Evolutionary conservation across 176 grass and related monocot species (phyloP), one percentile per base, ranked within the genome.

Genomic region (Alopecurus myosuroides): DNA sequence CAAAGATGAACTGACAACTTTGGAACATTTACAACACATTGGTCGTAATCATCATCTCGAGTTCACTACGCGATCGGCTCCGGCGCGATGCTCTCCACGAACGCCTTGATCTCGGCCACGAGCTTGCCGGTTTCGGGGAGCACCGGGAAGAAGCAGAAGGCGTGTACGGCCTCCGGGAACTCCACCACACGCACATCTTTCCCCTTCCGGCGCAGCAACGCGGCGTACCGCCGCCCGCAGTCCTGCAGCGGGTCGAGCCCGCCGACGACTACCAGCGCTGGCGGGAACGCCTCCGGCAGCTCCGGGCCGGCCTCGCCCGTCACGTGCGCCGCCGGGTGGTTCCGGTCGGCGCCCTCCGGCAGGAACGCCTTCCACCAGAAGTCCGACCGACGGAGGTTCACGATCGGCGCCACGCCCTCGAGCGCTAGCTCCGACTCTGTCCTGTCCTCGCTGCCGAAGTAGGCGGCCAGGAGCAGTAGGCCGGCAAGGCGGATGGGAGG

Each of bases 211-310:
- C 68, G 74, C 29, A 93, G 44, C 42, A 34, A 4, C 13, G 22
- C 85, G 14, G 30, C 73, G 64, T 90, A 90, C 41, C 18, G 50
- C 29, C 67, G 30, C 23, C 82, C 71, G 71, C 73, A 79, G 36
- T 93, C 91, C 85, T 88, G 76, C 22, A 93, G 81, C n/a, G 77
- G 50, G 76, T 95, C 88, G 7, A 77, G 52, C 6, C 86, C 88
- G 0, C 87, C 90, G 14, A 56, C 64, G 1, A 79, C 63, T 48
- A 92, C 77, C 77, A 89, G 82, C 9, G 74, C 34, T 15, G 77
- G 53, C 0, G 92, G 89, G 49, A 89, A 89, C 11, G 34, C 50
- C 22, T 89, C 81, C 8, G 58, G 36, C 7, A 89, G 34, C 70
- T 74, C 58, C 55, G 76, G 34, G 3, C 50, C 53, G 14, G 36